A percentile compares a stretch with the other conserved stretches of the same genome.
These are phyloP conservation scores for Candida vartiovaarae DNA, from an alignment of 805 yeast species.

Conservation along the genomic window DNA sequence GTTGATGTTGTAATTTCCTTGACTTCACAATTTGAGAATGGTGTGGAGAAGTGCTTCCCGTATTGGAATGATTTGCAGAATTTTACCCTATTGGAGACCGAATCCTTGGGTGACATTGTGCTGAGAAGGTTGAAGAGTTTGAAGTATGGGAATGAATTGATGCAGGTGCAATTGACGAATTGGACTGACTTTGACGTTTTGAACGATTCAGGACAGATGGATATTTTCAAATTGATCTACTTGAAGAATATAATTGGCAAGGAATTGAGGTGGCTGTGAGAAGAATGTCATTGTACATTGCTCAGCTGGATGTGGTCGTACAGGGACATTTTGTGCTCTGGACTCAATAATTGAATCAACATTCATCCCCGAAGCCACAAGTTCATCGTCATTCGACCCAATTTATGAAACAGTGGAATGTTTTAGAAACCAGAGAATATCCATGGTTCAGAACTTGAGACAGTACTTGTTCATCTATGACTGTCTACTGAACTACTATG, in stretches of 20 bases:
- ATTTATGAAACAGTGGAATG: constrained; percentile 56
- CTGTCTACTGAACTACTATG: constrained; percentile 28
- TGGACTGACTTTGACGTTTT: constrained; percentile 85
- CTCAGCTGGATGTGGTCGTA: constrained; percentile 95
- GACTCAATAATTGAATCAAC: constrained; percentile 40
- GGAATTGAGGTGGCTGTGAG: constrained; percentile 11
- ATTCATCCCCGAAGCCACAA: constrained; percentile 2
- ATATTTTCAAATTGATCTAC: constrained; percentile 47
- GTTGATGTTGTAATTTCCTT: constrained; percentile 66
- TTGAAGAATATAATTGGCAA: constrained; percentile 38
- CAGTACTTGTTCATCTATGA: constrained; percentile 76
- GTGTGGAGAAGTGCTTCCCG: constrained; percentile 72
- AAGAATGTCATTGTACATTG: constrained; percentile 66
- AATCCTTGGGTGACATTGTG: constrained; percentile 20
- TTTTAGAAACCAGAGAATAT: constrained; percentile 66
- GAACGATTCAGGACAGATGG: constrained; percentile 36
- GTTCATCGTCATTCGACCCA: constrained; percentile 24
- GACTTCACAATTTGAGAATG: constrained; percentile 70
- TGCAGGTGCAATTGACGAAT: constrained; percentile 68
- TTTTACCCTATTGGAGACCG: constrained; percentile 9
- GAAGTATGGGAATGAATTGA: constrained; percentile 35
- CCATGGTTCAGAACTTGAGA: constrained; percentile 79
- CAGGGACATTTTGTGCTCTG: constrained; percentile 79
- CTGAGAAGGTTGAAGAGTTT: constrained; percentile 35
- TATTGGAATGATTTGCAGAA: constrained; percentile 68